Base-by-base conservation (phyloP, 257 asterid species). In the Solanum infundibuliforme region DNA sequence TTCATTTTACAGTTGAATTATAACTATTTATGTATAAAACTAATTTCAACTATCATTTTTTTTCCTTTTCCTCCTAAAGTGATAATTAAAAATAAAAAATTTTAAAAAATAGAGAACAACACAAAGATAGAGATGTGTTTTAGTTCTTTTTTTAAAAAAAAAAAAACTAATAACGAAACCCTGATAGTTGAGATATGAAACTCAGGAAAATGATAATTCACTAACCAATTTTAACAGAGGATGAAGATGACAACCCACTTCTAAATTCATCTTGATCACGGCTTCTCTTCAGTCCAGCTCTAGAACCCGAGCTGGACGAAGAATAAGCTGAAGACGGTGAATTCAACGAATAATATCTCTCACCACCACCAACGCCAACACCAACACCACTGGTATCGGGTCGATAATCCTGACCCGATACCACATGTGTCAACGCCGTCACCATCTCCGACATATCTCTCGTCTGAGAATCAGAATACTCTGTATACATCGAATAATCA, bases 381-480 rank as follows among this genome's bases (percentile, higher is more conserved):
- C 60, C 88, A 1, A 69, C 29, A 39, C 68, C 87, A 83, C 90
- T 86, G 4, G 55, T 52, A 13, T 90, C 90, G 4, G 90, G 77
- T 35, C 71, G 90, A 23, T 81, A 89, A 11, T 92, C 35, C 89
- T 89, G 93, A 1, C 98, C 93, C 0, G 98, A 94, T 6, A 93
- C 95, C 86, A 93, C 98, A 43, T 92, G 93, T 0, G 94, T 88
- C 32, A 95, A 89, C 36, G 95, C 96, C 3, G 92, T 89, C 39
- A 95, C 98, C 95, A 96, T 95, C 76, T 91, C 93, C 0, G 97
- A 92, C 98, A 94, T 94, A 69, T 93, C 98, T 16, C 86, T 52
- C 7, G 91, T 34, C 6, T 90, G 92, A 52, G 23, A 52, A 52
- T 52, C 62, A 52, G 23, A 52, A 27, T 92, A 91, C 25, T 91